These are phyloP conservation scores for Alliaria petiolata DNA, from an alignment of 345 rosid genomes.

Conservation along the genomic window DNA sequence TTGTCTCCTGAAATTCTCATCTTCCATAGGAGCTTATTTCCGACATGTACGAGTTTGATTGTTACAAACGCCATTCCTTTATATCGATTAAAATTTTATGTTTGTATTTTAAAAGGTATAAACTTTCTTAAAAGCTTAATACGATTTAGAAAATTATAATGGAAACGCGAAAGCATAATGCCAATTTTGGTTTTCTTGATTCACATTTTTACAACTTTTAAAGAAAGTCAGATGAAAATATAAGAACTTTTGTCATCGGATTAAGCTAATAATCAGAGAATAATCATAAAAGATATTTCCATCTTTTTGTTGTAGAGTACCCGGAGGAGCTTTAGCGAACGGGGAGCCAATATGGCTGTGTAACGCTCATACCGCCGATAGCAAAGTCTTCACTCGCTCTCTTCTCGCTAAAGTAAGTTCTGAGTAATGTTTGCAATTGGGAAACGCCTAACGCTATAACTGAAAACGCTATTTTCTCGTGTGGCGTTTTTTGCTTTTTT, in stretches of 20 bases:
- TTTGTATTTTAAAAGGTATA: not conserved
- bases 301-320: slow-evolving; percentile 45
- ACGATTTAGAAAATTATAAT: not conserved
- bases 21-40: not conserved
- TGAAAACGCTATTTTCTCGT: slow-evolving; percentile 14
- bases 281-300: not conserved
- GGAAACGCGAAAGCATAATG: not conserved
- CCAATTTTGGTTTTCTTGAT: not conserved
- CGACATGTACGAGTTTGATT: not conserved
- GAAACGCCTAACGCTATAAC: slow-evolving; percentile 15
- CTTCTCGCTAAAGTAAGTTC: slow-evolving; percentile 81
- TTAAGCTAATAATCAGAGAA: not conserved
- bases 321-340: slow-evolving; percentile 67
- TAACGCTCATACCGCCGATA: slow-evolving; percentile 80
- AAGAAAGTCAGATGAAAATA: not conserved
- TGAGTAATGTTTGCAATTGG: not conserved
- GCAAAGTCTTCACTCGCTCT: slow-evolving; percentile 83
- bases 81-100: not conserved
- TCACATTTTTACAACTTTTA: not conserved
- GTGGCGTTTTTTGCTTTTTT: slow-evolving; percentile 16
- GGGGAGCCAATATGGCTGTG: slow-evolving; percentile 70
- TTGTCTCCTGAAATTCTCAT: not conserved
- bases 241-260: not conserved
- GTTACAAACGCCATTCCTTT: not conserved
- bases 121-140: not conserved